Evolutionary conservation across 78 protist genomes (phyloP).

Genomic region (Dictyostelium capitatum): DNA sequence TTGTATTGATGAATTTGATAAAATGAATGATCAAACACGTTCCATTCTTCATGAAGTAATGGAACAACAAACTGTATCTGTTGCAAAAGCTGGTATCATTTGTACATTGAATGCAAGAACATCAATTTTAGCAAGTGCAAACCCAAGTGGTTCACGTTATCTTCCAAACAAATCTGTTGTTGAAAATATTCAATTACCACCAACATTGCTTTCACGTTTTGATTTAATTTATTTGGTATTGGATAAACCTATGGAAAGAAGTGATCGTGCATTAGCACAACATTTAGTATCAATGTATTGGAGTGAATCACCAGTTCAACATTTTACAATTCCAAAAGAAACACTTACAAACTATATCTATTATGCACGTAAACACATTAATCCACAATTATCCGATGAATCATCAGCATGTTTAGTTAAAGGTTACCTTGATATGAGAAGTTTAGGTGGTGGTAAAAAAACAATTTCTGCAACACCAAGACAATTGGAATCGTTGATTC

Average conservation of each 20-base stretch:
- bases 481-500: conserved; percentile 98
- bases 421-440: conserved; percentile 88
- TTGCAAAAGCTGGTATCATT: conserved; percentile 99
- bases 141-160: conserved; percentile 96
- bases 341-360: conserved; percentile 89
- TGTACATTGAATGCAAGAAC: conserved; percentile 98
- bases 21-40: conserved; percentile 98
- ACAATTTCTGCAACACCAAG: conserved; percentile 98
- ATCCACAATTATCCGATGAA: conserved; percentile 94
- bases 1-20: conserved; percentile 99
- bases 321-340: conserved; percentile 33
- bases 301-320: conserved; percentile 5
- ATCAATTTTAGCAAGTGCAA: conserved; percentile 99
- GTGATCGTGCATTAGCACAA: conserved; percentile 93
- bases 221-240: conserved; percentile 87
- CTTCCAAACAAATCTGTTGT: conserved; percentile 95
- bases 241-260: conserved; percentile 93
- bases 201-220: conserved; percentile 96
- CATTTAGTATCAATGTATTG: conserved; percentile 94
- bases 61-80: conserved; percentile 99
- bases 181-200: conserved; percentile 97
- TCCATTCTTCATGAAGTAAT: conserved; percentile 99
- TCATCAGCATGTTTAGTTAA: conserved; percentile 83
- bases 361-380: conserved; percentile 87
- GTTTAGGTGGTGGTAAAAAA: conserved; percentile 80